phyloP scores from a whole-genome alignment of 805 yeast genomes.

The Kodamaea hsintzibuensis region DNA sequence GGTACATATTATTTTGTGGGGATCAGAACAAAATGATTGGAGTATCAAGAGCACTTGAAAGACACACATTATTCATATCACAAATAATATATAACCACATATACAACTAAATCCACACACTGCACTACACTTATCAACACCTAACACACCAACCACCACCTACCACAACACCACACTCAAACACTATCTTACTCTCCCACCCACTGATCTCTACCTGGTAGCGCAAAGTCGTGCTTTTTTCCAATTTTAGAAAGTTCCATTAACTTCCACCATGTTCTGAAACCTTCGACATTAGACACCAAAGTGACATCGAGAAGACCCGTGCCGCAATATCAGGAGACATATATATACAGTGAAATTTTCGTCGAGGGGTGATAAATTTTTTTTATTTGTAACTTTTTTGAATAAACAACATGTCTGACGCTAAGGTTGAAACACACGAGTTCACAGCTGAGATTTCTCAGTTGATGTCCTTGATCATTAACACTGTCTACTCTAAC shows the following conservation, averaged over 20 bases:
- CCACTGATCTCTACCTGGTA: too few relatives aligned
- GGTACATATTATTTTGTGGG: too few relatives aligned
- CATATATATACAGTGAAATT: slow-evolving; percentile 8
- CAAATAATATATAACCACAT: too few relatives aligned
- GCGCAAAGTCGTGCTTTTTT: slow-evolving; percentile 6
- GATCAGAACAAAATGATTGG: too few relatives aligned
- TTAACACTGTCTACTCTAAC: slow-evolving; percentile 99
- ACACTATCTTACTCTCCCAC: background rate
- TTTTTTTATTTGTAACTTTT: slow-evolving; percentile 7
- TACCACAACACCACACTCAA: background rate
- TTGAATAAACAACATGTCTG: slow-evolving; percentile 43
- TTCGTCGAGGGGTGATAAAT: slow-evolving; percentile 7
- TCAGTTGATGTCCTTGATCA: slow-evolving; percentile 99
- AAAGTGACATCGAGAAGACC: too few relatives aligned
- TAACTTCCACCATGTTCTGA: slow-evolving; percentile 10
- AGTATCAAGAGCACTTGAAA: too few relatives aligned
- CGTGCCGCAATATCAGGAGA: too few relatives aligned
- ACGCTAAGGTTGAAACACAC: slow-evolving; percentile 69
- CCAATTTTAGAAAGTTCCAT: slow-evolving; percentile 10
- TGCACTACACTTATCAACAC: too few relatives aligned
- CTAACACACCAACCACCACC: background rate
- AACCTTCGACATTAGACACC: slow-evolving; percentile 6
- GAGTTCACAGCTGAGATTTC: slow-evolving; percentile 99
- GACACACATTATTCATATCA: too few relatives aligned
- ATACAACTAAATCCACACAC: too few relatives aligned